phyloP scores from a whole-genome alignment of 257 asterid genomes.

The Haberlea rhodopensis region DNA sequence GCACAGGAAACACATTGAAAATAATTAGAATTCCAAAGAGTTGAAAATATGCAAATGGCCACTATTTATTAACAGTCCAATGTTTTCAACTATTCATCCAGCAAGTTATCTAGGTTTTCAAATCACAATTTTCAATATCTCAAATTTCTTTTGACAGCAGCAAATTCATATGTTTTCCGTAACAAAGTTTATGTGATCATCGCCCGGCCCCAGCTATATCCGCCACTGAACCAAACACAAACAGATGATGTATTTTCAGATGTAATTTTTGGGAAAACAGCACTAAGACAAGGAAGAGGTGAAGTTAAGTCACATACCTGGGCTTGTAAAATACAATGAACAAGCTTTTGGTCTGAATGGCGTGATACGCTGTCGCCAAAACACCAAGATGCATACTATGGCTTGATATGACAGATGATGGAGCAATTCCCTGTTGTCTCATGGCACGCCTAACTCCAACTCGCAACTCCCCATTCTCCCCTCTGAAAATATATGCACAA shows the following conservation, averaged over 20 bases:
- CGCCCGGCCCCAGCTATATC: no score
- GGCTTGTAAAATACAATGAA: conserved; percentile 94
- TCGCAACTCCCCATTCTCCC: conserved; percentile 92
- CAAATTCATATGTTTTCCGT: neutral
- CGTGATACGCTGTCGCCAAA: conserved; percentile 97
- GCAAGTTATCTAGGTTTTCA: conserved; percentile 2
- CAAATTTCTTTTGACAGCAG: conserved; percentile 7
- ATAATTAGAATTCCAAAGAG: conserved; percentile 8
- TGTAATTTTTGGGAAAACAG: neutral
- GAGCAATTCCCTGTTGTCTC: conserved; percentile 88
- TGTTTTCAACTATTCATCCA: conserved; percentile 1
- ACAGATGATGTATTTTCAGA: neutral
- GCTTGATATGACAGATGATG: conserved; percentile 97
- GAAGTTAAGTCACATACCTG: conserved; percentile 45
- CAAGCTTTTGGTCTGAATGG: conserved; percentile 80
- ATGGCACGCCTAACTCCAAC: conserved; percentile 97
- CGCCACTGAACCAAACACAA: no score
- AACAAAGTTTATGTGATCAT: conserved; percentile 1
- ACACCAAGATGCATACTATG: conserved; percentile 99
- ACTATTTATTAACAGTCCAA: neutral
- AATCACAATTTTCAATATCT: neutral
- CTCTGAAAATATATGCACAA: conserved; percentile 46
- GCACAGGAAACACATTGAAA: neutral
- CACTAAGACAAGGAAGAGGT: neutral
- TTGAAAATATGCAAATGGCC: conserved; percentile 9